Evolutionary conservation across 805 yeast species (phyloP).

Genomic region (Metschnikowia proteae): DNA sequence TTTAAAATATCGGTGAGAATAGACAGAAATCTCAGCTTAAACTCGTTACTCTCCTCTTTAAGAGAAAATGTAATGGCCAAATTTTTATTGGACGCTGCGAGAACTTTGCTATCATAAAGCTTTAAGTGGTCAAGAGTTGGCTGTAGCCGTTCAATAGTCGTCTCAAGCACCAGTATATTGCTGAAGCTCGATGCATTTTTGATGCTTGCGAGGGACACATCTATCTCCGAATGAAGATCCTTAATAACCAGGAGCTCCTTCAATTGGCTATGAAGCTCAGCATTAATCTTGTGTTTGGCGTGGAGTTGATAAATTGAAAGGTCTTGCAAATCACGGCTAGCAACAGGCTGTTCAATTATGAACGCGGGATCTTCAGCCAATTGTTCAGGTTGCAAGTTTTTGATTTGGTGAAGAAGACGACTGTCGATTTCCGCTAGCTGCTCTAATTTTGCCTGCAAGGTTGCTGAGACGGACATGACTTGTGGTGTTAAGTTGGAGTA

Average conservation of each 20-base stretch:
- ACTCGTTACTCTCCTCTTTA: conserved; percentile 1
- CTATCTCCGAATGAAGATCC: conserved; percentile 24
- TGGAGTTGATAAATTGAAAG: conserved; percentile 14
- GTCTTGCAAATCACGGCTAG: neutral
- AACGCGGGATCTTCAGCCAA: conserved; percentile 5
- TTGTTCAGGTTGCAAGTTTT: neutral
- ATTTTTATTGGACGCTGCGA: conserved; percentile 12
- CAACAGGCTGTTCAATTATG: neutral
- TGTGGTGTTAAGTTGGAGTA: neutral
- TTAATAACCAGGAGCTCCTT: conserved; percentile 27
- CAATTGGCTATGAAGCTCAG: conserved; percentile 15
- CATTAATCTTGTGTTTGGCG: conserved; percentile 13
- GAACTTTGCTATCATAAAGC: conserved; percentile 17
- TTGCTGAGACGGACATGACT: conserved; percentile 11
- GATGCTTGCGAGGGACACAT: conserved; percentile 12
- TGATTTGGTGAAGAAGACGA: neutral
- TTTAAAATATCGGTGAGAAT: conserved; percentile 7
- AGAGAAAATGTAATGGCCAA: conserved; percentile 8
- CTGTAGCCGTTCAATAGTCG: conserved; percentile 18
- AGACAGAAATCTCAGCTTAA: conserved; percentile 1
- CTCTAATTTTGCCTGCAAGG: conserved; percentile 3
- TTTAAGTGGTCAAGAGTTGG: conserved; percentile 17
- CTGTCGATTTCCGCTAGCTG: neutral
- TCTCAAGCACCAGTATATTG: neutral
- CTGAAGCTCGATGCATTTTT: conserved; percentile 4